Evolutionary conservation across 306 rosid species (phyloP).

Genomic region (Corylus americana): DNA sequence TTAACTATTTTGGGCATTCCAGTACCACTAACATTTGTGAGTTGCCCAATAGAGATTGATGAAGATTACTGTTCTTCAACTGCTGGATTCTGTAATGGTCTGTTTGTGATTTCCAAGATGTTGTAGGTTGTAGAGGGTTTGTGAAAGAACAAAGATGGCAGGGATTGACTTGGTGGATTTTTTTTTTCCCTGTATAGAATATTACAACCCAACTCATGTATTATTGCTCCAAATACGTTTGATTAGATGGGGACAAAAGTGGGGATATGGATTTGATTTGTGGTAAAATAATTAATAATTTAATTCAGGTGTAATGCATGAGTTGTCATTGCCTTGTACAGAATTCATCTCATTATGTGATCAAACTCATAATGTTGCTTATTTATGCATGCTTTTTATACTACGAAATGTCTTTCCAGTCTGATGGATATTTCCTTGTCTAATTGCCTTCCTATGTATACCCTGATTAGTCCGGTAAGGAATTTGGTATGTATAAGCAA

Average conservation of each 20-base stretch:
- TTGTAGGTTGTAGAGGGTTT: neutral
- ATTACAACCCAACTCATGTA: neutral
- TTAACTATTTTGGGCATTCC: neutral
- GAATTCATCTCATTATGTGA: neutral
- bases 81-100: neutral
- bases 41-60: neutral
- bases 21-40: neutral
- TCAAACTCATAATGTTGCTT: neutral
- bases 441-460: too few relatives aligned
- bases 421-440: too few relatives aligned
- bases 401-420: too few relatives aligned
- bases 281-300: neutral
- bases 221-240: neutral
- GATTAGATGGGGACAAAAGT: neutral
- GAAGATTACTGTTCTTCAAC: neutral
- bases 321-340: neutral
- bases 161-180: neutral
- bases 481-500: too few relatives aligned
- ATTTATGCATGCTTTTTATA: too few relatives aligned
- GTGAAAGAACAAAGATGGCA: neutral
- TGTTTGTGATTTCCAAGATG: neutral
- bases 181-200: neutral
- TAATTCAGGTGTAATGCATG: neutral
- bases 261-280: neutral
- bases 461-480: too few relatives aligned